phyloP scores from a whole-genome alignment of 2,329 filamentous ascomycete genomes.

The Alternaria ethzedia region DNA sequence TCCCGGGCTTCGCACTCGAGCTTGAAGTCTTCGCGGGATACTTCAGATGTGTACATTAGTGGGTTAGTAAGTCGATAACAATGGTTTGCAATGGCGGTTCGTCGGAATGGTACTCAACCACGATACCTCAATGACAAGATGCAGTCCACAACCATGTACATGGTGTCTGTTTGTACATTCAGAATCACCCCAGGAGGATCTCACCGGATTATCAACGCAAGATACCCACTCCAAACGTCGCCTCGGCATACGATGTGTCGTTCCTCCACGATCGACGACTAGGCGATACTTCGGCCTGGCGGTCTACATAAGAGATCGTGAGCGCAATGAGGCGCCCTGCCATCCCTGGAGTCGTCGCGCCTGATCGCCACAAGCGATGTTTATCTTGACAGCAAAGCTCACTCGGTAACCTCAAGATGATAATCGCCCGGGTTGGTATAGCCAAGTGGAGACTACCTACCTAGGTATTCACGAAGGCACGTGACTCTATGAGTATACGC shows the following conservation, averaged over 20 bases:
- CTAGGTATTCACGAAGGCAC: no score
- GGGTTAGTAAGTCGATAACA: no score
- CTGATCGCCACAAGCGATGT: neutral
- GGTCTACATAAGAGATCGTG: neutral
- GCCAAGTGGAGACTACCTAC: no score
- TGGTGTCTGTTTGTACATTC: neutral
- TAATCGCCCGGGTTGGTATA: no score
- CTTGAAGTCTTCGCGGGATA: no score
- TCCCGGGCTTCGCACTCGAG: no score
- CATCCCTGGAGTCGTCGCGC: neutral
- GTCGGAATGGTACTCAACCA: no score
- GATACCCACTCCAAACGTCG: accelerated
- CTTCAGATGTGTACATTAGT: no score
- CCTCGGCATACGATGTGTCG: neutral
- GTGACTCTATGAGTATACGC: no score
- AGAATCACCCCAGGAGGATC: neutral
- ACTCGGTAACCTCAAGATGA: neutral
- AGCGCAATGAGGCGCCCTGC: neutral
- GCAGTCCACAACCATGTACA: neutral
- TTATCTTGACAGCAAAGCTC: neutral
- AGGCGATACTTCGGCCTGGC: neutral
- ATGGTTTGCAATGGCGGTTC: no score
- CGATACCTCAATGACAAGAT: no score
- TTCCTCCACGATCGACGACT: neutral
- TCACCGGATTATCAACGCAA: neutral